Percentiles rank a stretch among this genome's conserved stretches.
Evolutionary conservation across 2,329 filamentous ascomycete genomes (phyloP).

Genomic region (Aspergillus tanneri): DNA sequence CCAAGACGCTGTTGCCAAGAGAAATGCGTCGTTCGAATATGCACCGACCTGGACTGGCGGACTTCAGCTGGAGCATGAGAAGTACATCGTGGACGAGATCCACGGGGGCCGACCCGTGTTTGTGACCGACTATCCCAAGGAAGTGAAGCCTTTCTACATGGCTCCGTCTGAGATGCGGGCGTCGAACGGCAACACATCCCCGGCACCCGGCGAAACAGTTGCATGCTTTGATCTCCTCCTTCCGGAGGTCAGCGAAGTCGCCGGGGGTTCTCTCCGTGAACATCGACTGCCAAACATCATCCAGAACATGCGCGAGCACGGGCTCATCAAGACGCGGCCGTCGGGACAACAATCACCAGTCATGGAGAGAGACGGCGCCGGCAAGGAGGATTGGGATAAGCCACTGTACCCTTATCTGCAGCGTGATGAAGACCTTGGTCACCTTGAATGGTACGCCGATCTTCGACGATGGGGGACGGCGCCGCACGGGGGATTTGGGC

Average conservation of each 20-base stretch:
- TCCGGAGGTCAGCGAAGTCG: conserved; percentile 81
- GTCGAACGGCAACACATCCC: neutral
- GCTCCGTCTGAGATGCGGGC: conserved; percentile 48
- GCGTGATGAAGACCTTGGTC: conserved; percentile 44
- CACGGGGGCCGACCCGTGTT: conserved; percentile 72
- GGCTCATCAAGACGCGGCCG: conserved; percentile 50
- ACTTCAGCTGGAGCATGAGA: conserved; percentile 90
- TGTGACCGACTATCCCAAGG: conserved; percentile 86
- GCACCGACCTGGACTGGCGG: conserved; percentile 69
- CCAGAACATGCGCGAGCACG: conserved; percentile 68
- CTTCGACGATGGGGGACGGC: conserved; percentile 87
- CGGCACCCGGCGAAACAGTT: conserved; percentile 62
- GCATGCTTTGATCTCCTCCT: conserved; percentile 90
- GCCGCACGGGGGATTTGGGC: conserved; percentile 84
- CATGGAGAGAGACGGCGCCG: conserved; percentile 11
- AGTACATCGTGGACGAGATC: conserved; percentile 70
- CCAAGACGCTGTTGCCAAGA: conserved; percentile 54
- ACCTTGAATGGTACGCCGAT: conserved; percentile 82
- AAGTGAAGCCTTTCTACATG: conserved; percentile 93
- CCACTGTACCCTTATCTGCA: conserved; percentile 37
- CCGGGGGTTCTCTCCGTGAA: conserved; percentile 86
- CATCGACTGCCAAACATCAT: conserved; percentile 68
- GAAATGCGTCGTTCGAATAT: conserved; percentile 61
- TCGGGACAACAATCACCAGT: neutral
- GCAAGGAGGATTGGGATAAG: conserved; percentile 20